Percentiles rank a stretch among this genome's conserved stretches.
Conservation (phyloP, 2,329 filamentous ascomycete species). For the Conoideocrella luteorostrata region DNA sequence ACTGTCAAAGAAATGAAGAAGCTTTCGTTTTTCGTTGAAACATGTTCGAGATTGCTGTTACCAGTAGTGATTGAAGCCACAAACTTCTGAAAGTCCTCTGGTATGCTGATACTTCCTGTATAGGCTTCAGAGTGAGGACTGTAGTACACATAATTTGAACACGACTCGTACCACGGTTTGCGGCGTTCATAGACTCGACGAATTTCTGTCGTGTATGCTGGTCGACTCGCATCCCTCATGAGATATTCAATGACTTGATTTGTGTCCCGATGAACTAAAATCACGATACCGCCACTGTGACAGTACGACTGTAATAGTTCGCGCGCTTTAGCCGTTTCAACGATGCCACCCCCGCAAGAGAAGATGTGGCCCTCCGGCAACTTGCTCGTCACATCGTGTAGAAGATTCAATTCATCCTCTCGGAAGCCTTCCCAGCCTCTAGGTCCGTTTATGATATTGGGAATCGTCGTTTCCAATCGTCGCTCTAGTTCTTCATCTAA, state of each 20-base stretch:
- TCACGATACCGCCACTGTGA: slow-evolving; percentile 71
- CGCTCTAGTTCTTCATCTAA: slow-evolving; percentile 82
- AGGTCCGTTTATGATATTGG: slow-evolving; percentile 69
- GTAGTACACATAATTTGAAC: slow-evolving; percentile 91
- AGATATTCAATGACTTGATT: slow-evolving; percentile 85
- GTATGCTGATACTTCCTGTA: slow-evolving; percentile 19
- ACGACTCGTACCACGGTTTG: slow-evolving; percentile 83
- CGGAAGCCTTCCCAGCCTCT: slow-evolving; percentile 86
- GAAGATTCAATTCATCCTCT: slow-evolving; percentile 65
- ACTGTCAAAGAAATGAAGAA: slow-evolving; percentile 93
- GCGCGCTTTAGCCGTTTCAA: slow-evolving; percentile 77
- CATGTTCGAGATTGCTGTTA: slow-evolving; percentile 39
- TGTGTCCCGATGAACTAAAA: slow-evolving; percentile 83
- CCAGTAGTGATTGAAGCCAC: slow-evolving; percentile 31
- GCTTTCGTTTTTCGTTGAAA: slow-evolving; percentile 57
- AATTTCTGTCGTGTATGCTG: slow-evolving; percentile 89
- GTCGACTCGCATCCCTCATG: slow-evolving; percentile 79
- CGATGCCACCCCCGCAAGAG: slow-evolving; percentile 88
- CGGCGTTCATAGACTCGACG: slow-evolving; percentile 83
- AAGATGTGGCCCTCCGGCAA: slow-evolving; percentile 73
- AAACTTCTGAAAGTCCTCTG: slow-evolving; percentile 30
- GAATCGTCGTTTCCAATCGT: slow-evolving; percentile 67
- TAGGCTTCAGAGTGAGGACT: slow-evolving; percentile 54
- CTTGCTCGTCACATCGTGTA: slow-evolving; percentile 68
- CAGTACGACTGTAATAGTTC: slow-evolving; percentile 68